These are phyloP conservation scores for Actinomortierella ambigua DNA, from an alignment of 371 early-diverging fungal genomes.

Conservation along the genomic window DNA sequence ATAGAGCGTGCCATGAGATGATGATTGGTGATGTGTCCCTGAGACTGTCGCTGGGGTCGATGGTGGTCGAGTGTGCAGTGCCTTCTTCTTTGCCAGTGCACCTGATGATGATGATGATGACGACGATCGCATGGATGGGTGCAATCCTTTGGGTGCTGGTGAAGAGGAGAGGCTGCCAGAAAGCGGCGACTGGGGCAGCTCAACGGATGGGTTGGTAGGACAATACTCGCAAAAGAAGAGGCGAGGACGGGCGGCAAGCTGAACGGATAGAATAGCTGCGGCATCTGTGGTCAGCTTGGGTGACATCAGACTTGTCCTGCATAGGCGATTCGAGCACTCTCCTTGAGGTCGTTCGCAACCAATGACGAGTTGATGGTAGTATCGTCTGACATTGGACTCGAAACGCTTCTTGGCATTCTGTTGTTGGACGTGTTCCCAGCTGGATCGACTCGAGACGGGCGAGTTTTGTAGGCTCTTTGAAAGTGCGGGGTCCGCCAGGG, in stretches of 20 bases:
- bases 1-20: no score
- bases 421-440: conserved; percentile 16
- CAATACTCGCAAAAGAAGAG: conserved; percentile 56
- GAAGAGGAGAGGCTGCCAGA: no score
- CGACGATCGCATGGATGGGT: no score
- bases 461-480: conserved; percentile 35
- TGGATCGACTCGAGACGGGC: conserved; percentile 19
- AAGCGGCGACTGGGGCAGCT: conserved; percentile 32
- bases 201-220: conserved; percentile 49
- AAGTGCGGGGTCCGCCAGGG: conserved; percentile 34
- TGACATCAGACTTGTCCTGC: conserved; percentile 51
- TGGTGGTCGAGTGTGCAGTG: no score
- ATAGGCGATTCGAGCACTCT: conserved; percentile 55
- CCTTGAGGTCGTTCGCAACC: conserved; percentile 52
- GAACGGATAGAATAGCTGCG: conserved; percentile 63
- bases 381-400: conserved; percentile 34
- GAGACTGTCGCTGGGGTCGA: no score
- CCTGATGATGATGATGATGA: no score
- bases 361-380: conserved; percentile 60
- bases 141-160: no score
- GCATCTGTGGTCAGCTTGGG: conserved; percentile 59
- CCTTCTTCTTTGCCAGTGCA: no score
- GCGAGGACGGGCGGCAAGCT: conserved; percentile 59
- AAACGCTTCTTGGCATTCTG: conserved; percentile 27
- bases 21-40: no score